Base-by-base conservation (phyloP, 768 basidiomycete species). In the Cyathus striatus region DNA sequence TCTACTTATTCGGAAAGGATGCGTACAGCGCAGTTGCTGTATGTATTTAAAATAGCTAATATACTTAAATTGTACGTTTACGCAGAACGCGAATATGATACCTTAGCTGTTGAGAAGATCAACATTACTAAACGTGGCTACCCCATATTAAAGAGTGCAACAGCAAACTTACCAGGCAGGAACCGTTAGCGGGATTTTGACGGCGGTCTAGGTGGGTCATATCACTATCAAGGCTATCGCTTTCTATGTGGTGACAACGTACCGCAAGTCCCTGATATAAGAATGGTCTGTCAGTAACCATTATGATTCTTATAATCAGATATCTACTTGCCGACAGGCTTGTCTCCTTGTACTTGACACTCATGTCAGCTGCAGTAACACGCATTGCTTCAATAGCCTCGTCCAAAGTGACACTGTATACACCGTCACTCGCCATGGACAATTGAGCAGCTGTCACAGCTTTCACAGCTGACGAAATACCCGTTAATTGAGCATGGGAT, bases 371-470 rank as follows among this genome's bases (percentile, higher is more conserved):
- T 21, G 94, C 93, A 5, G 92, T 96, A 38, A 95, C 59, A 18
- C 90, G 74, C 90, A 95, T 95, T 3, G 93, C 92, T 61, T 91
- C 90, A 43, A 97, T 96, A 2, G 93, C 94, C 61, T 96, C 91
- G 58, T 97, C 94, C 16, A 97, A 72, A 1, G 84, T 86, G 25
- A 94, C 91, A 24, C 83, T 79, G 54, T 91, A 91, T 12, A 88
- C 74, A 0, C 90, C 93, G 55, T 90, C 79, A 47, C 89, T 90
- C 6, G 93, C 91, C 78, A 96, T 86, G 6, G 94, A 90, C 4
- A 97, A 74, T 58, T 97, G 95, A 16, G 93, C 93, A 9, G 94
- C 93, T 16, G 91, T 93, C 35, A 94, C 76, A 3, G 90, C 91
- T 62, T 95, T 94, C 40, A 94, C 90, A 42, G 92, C 92, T 86